Evolutionary conservation across 2,329 filamentous ascomycete species (phyloP).

Genomic region (Ophiocordyceps robertsii): DNA sequence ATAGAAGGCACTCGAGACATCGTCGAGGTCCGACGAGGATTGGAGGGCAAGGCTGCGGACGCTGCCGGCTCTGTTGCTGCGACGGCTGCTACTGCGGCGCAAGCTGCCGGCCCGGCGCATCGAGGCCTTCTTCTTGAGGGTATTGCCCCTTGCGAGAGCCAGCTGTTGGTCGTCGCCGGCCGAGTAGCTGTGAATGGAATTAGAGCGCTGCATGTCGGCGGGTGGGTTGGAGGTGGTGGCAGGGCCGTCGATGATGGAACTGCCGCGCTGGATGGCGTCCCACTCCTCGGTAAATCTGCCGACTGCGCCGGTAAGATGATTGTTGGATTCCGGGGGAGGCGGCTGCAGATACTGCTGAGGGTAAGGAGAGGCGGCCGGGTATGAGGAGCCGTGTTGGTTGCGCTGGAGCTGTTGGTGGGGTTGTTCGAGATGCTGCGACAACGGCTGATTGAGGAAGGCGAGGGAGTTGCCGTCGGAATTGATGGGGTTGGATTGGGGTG

Average conservation of each 20-base stretch:
- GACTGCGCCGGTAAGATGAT: not conserved
- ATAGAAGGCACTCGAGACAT: conserved; percentile 72
- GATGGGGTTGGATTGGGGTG: conserved; percentile 2
- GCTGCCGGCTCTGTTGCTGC: conserved; percentile 74
- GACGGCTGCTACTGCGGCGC: conserved; percentile 65
- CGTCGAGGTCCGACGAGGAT: conserved; percentile 51
- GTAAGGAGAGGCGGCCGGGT: not conserved
- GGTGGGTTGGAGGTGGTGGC: conserved; percentile 11
- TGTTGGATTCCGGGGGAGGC: not conserved
- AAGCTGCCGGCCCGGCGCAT: conserved; percentile 61
- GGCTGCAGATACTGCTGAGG: not conserved
- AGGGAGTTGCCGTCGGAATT: conserved; percentile 5
- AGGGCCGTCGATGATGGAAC: conserved; percentile 44
- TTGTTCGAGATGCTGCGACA: too few species aligned
- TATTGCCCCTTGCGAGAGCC: conserved; percentile 42
- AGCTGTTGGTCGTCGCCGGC: conserved; percentile 29
- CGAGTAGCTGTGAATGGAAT: conserved; percentile 42
- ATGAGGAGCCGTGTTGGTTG: not conserved
- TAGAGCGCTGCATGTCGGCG: conserved; percentile 42
- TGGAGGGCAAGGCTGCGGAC: conserved; percentile 69
- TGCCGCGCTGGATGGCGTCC: conserved; percentile 54
- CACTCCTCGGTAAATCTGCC: conserved; percentile 58
- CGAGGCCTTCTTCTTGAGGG: conserved; percentile 79
- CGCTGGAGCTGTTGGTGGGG: not conserved
- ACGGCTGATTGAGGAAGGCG: conserved; percentile 1